Percentiles rank a stretch among this genome's conserved stretches.
Evolutionary conservation across 163 green algal genomes (phyloP).

Genomic region (Scenedesmus sp.): DNA sequence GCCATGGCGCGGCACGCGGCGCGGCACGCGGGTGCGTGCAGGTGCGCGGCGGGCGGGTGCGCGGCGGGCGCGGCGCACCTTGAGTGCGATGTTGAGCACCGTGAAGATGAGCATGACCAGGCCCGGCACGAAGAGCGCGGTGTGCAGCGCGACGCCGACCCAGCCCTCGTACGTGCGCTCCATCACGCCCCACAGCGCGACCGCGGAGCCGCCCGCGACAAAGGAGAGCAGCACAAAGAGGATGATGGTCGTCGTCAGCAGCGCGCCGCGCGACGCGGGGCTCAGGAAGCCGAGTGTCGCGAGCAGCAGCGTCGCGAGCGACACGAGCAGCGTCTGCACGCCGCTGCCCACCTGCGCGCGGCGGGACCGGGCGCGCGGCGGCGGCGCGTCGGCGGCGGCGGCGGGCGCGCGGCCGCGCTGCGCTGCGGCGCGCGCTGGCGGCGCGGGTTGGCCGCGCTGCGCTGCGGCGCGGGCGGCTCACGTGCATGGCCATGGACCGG

Average conservation of each 20-base stretch:
- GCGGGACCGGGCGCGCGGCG: background rate
- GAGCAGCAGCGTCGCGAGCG: slow-evolving; percentile 88
- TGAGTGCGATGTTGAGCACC: slow-evolving; percentile 85
- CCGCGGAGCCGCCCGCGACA: slow-evolving; percentile 69
- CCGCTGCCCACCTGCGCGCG: slow-evolving; percentile 62
- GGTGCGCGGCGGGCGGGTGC: no score
- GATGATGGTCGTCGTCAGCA: slow-evolving; percentile 91
- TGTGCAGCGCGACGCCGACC: slow-evolving; percentile 70
- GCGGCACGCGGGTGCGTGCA: no score
- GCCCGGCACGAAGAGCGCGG: slow-evolving; percentile 86
- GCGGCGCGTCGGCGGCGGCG: no score
- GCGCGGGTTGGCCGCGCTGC: background rate
- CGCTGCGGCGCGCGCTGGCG: background rate
- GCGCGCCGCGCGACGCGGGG: slow-evolving; percentile 85
- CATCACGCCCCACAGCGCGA: slow-evolving; percentile 79
- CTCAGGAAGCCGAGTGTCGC: slow-evolving; percentile 94
- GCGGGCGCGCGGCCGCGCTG: no score
- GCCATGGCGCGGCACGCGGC: no score
- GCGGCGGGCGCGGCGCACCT: no score
- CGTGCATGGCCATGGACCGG: slow-evolving; percentile 79
- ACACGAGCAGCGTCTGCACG: slow-evolving; percentile 64
- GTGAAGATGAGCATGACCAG: slow-evolving; percentile 81
- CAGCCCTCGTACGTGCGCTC: slow-evolving; percentile 80
- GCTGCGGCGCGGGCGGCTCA: slow-evolving; percentile 30
- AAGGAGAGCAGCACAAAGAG: slow-evolving; percentile 85